phyloP scores from a whole-genome alignment of 495 filamentous ascomycete genomes.

The Neurospora pannonica region DNA sequence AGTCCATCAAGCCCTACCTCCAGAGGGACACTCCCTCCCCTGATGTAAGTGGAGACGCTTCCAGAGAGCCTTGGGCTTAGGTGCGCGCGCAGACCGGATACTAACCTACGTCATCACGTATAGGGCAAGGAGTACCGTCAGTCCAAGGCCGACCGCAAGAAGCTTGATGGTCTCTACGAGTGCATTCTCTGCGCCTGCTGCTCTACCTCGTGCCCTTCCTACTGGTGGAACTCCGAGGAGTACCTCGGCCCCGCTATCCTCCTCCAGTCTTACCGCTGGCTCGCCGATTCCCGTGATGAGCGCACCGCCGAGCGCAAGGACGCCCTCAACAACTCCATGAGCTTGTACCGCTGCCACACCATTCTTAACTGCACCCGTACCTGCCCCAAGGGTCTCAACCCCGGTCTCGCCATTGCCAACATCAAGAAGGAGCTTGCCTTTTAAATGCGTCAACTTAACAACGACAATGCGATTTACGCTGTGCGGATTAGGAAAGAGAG shows the following conservation, averaged over 20 bases:
- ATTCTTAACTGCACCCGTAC: conserved; percentile 96
- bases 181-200: conserved; percentile 99
- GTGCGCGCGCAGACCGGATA: background rate
- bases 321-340: conserved; percentile 95
- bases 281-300: conserved; percentile 89
- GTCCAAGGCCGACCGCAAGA: conserved; percentile 79
- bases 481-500: background rate
- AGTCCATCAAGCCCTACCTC: conserved; percentile 97
- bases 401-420: conserved; percentile 85
- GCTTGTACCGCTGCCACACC: conserved; percentile 95
- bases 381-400: conserved; percentile 97
- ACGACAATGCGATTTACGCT: background rate
- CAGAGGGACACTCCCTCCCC: conserved; percentile 70
- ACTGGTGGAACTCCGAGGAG: conserved; percentile 99
- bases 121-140: conserved; percentile 86
- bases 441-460: conserved; percentile 21
- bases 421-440: conserved; percentile 97
- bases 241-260: conserved; percentile 96
- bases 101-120: conserved; percentile 12
- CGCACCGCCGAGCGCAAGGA: conserved; percentile 75
- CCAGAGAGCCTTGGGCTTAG: background rate
- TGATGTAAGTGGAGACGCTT: conserved; percentile 47
- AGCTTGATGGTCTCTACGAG: conserved; percentile 97
- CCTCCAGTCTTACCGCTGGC: conserved; percentile 93
- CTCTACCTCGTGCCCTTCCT: conserved; percentile 93